These are phyloP conservation scores for Colletotrichum aenigma DNA, from an alignment of 2,329 filamentous ascomycete species.

Conservation along the genomic window DNA sequence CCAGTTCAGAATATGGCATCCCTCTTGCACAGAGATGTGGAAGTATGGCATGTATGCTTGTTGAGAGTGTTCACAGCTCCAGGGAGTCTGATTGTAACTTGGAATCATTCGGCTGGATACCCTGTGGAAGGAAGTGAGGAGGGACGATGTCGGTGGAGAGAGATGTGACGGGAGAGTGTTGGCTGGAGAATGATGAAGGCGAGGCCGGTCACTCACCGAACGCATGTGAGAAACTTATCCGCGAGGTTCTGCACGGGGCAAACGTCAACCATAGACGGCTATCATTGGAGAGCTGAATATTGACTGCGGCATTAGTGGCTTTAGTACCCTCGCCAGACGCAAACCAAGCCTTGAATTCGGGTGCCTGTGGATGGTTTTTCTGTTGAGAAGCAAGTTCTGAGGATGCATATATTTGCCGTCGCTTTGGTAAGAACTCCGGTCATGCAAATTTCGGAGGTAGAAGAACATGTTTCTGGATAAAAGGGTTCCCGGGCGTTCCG, in stretches of 20 bases:
- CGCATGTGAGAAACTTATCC: not conserved
- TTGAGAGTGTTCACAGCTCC: not conserved
- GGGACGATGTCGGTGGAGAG: not conserved
- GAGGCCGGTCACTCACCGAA: accelerated
- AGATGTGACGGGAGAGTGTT: accelerated
- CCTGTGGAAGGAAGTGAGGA: not conserved
- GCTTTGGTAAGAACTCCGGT: not conserved
- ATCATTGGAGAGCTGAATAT: not conserved
- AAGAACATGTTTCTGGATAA: too few species aligned
- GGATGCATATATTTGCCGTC: not conserved
- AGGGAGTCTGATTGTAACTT: accelerated
- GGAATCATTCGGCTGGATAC: not conserved
- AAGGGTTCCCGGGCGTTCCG: too few species aligned
- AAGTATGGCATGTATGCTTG: not conserved
- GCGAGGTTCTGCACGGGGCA: too few species aligned
- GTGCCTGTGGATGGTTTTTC: not conserved
- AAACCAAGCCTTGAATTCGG: accelerated
- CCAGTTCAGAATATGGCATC: too few species aligned
- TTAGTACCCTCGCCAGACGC: not conserved
- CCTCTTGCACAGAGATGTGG: too few species aligned
- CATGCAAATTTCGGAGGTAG: not conserved
- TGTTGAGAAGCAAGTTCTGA: not conserved
- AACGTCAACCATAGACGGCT: too few species aligned
- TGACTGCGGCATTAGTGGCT: not conserved
- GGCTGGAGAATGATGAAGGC: not conserved